Evolutionary conservation across 177 flowering plant genomes (phyloP).

Genomic region (Vitis hybrid): DNA sequence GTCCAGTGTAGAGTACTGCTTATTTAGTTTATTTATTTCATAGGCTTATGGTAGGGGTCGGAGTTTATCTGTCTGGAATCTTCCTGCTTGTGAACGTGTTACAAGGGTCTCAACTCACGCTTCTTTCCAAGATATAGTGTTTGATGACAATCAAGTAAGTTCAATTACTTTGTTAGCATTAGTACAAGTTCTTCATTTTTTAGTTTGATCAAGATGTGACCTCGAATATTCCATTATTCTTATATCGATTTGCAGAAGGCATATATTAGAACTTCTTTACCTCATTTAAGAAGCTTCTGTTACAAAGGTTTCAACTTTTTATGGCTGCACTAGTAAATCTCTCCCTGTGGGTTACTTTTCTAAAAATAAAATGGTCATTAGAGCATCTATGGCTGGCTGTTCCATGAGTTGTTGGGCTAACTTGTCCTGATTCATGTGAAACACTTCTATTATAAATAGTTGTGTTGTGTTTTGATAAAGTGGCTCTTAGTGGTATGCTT

Average conservation of each 20-base stretch:
- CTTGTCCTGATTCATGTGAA: background rate
- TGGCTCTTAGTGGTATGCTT: no score
- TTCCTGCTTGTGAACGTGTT: constrained; percentile 72
- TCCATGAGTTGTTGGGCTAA: background rate
- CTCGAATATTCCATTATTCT: background rate
- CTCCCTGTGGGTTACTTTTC: no score
- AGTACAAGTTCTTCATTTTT: background rate
- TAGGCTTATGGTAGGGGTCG: constrained; percentile 84
- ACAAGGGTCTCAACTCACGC: constrained; percentile 47
- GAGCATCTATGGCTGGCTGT: no score
- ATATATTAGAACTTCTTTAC: background rate
- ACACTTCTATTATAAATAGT: no score
- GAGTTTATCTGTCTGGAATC: constrained; percentile 80
- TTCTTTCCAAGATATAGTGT: constrained; percentile 65
- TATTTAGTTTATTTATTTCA: constrained; percentile 5
- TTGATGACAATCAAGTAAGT: constrained; percentile 82
- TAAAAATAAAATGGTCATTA: no score
- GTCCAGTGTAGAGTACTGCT: background rate
- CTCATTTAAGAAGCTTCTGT: constrained; percentile 1
- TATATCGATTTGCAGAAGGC: background rate
- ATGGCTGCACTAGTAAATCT: no score
- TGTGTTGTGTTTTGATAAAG: no score
- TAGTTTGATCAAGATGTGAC: background rate
- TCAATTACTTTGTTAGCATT: background rate
- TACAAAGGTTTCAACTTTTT: background rate